Evolutionary conservation across 768 basidiomycete genomes (phyloP).

Genomic region (Leucosporidium yakuticum): DNA sequence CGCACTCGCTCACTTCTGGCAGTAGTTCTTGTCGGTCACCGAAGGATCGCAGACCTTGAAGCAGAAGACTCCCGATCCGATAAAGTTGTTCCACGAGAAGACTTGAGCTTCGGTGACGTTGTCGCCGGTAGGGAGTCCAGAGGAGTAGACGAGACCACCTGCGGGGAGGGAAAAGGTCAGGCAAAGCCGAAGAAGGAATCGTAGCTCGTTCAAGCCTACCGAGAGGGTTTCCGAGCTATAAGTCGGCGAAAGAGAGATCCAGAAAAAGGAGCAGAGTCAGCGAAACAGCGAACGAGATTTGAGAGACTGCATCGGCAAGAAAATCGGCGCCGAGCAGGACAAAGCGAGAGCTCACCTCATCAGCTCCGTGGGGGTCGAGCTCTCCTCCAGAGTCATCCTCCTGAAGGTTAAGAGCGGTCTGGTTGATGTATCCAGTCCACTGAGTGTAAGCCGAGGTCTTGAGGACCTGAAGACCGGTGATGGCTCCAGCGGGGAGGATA

Average conservation of each 20-base stretch:
- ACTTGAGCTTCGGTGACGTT: constrained; percentile 48
- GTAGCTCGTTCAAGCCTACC: background rate
- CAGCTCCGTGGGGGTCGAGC: constrained; percentile 60
- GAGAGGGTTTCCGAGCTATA: constrained; percentile 14
- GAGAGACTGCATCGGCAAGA: background rate
- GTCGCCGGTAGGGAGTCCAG: constrained; percentile 33
- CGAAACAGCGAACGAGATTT: background rate
- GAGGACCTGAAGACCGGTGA: constrained; percentile 50
- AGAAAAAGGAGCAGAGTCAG: too few relatives aligned
- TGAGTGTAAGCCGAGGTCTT: constrained; percentile 46
- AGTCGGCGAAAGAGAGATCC: background rate
- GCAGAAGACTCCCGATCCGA: constrained; percentile 51
- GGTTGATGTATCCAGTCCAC: constrained; percentile 59
- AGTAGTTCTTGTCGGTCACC: constrained; percentile 14
- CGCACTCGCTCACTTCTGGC: background rate
- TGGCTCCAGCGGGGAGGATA: constrained; percentile 57
- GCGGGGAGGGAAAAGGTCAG: background rate
- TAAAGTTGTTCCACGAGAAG: constrained; percentile 63
- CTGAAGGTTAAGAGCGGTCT: constrained; percentile 53
- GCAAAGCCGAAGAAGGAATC: background rate
- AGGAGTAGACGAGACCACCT: constrained; percentile 16
- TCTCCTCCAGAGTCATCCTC: constrained; percentile 64
- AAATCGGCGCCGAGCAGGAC: constrained; percentile 15
- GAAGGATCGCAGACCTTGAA: constrained; percentile 61
- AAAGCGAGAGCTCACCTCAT: constrained; percentile 35